A percentile compares a stretch with the other conserved stretches of the same genome.
Evolutionary conservation across 768 basidiomycete genomes (phyloP).

Genomic region (Auriscalpium vulgare): DNA sequence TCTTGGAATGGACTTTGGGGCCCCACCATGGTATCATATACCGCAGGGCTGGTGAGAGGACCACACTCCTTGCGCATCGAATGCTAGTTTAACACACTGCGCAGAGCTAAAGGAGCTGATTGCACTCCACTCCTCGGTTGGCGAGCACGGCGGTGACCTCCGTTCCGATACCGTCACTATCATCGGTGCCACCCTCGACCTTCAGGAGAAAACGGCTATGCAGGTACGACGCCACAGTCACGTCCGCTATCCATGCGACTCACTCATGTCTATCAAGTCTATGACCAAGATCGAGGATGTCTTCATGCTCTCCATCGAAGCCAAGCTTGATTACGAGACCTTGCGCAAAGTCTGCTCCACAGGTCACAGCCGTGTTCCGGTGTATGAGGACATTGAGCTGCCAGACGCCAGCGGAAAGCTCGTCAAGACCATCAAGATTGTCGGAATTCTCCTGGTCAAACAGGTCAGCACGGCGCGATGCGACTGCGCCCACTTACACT

Average conservation of each 20-base stretch:
- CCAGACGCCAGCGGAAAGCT: constrained; percentile 20
- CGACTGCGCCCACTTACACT: constrained; percentile 47
- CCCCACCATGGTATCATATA: constrained; percentile 89
- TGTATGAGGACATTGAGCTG: constrained; percentile 16
- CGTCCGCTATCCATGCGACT: neutral
- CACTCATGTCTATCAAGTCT: constrained; percentile 31
- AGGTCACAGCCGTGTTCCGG: constrained; percentile 17
- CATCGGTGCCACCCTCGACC: constrained; percentile 81
- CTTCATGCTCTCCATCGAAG: constrained; percentile 85
- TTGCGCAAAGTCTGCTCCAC: constrained; percentile 27
- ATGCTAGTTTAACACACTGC: neutral
- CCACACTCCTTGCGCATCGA: neutral
- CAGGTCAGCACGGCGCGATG: constrained; percentile 30
- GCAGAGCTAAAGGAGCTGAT: constrained; percentile 79
- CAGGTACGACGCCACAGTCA: constrained; percentile 23
- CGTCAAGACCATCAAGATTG: constrained; percentile 67
- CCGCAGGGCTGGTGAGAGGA: constrained; percentile 42
- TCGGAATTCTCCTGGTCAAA: constrained; percentile 84
- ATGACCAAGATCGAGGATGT: constrained; percentile 78
- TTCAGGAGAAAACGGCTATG: constrained; percentile 78
- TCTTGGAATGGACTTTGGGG: constrained; percentile 72
- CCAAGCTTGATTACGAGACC: constrained; percentile 73
- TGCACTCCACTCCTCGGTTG: constrained; percentile 72
- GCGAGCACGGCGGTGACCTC: constrained; percentile 75
- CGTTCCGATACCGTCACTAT: constrained; percentile 84